Base-by-base conservation (phyloP, 345 rosid species). In the Dovyalis caffra region DNA sequence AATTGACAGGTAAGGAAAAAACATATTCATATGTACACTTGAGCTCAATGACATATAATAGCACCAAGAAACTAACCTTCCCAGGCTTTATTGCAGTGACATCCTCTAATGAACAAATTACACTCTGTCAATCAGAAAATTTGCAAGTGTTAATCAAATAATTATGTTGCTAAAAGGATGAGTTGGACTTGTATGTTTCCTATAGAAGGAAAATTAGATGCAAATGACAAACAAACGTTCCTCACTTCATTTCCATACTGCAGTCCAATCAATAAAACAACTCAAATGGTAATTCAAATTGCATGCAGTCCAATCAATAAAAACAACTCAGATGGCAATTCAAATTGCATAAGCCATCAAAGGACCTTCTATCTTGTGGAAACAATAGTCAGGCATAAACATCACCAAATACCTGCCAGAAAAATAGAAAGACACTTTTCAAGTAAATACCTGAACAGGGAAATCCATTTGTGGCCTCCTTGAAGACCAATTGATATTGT, bases 381-480 rank as follows among this genome's bases (percentile, higher is more conserved):
- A 1, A 56, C 21, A 47, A 29, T 69, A 31, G 8, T 18, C 16
- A 53, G 56, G 18, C 45, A 21, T 35, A 33, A 53, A 28, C n/a
- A 45, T 28, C 37, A 47, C 29, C 21, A 7, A 49, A 26, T 45
- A 51, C 20, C 14, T 69, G 25, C 31, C 31, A 0, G 6, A 5
- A 14, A 61, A 12, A 28, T 3, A 61, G 15, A 26, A 28, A 28
- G 26, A 28, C 25, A 60, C 1, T 11, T 25, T 69, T 65, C 51
- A 62, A 74, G 72, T 68, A 65, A 62, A 70, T 66, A 93, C 98
- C 99, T 95, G 99, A 80, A 95, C 93, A 71, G 98, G 98, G 83
- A 95, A 95, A 88, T 95, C 99, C 97, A 91, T 93, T 79, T 86
- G 93, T 25, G 99, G 97, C 87, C 86, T 88, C 85, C 99, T 91